Evolutionary conservation across 768 basidiomycete genomes (phyloP), one percentile per base, ranked within the genome.

Genomic region (Imleria badia): DNA sequence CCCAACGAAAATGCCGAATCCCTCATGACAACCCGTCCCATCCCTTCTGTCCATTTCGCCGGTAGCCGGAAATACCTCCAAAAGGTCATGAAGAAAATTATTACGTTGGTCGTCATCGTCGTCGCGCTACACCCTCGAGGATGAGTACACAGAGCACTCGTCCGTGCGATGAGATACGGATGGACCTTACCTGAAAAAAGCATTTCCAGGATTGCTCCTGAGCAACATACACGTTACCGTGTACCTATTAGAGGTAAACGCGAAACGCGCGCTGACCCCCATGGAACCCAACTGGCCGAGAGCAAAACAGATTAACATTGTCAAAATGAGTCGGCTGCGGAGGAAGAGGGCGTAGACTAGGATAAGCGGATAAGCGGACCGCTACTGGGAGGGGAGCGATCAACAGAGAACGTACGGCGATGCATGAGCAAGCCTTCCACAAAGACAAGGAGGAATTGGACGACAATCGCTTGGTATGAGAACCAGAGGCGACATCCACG

Each of bases 271-370:
- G 29, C 63, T 67, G 20, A 57, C 29, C 0, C 15, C 44, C 66
- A 67, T 67, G 14, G 66, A 54, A 5, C n/a, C 51, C 17, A 31
- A 5, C 45, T 66, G 65, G 11, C 39, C 23, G 6, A 41, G 20
- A 17, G 31, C 48, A 29, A 64, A 52, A 3, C 52, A 1, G 8
- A 58, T 2, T 31, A 66, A 54, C 22, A 64, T 15, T n/a, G 19
- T 20, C 12, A 57, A 6, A 23, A 67, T 52, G 4, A 44, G 13
- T 19, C 19, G 52, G 40, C 22, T 55, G 3, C 40, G 33, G 11
- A 57, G 23, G 47, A 58, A 67, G 15, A 68, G 54, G 13, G 54
- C 53, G 35, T 61, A 55, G 38, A 61, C 66, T 67, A 35, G 51
- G 26, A 9, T 17, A 19, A n/a, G 15, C 23, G n/a, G 12, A 29